These are phyloP conservation scores for Dictyophora rubrovolvata DNA, from an alignment of 768 basidiomycete species.

Conservation along the genomic window DNA sequence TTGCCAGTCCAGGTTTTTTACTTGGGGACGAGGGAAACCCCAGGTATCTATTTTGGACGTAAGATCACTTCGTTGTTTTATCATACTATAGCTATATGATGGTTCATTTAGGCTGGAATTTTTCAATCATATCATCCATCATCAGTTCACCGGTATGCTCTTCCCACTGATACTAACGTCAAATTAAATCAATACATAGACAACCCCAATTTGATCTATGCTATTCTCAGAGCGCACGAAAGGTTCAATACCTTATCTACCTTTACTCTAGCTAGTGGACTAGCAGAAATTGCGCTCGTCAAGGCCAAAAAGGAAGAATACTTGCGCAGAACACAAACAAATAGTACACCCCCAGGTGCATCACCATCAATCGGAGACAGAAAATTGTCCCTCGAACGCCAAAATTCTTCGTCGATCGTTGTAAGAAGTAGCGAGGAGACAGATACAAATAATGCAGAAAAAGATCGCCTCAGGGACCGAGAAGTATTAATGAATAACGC, in stretches of 20 bases:
- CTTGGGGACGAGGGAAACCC: constrained; percentile 94
- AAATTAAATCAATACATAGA: constrained; percentile 36
- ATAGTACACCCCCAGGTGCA: neutral
- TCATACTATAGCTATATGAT: neutral
- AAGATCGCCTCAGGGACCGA: constrained; percentile 5
- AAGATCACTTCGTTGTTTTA: constrained; percentile 16
- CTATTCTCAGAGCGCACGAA: constrained; percentile 73
- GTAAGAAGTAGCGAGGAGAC: neutral
- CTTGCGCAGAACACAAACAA: constrained; percentile 16
- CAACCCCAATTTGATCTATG: constrained; percentile 84
- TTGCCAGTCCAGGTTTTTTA: constrained; percentile 82
- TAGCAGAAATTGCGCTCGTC: constrained; percentile 72
- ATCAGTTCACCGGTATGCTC: constrained; percentile 40
- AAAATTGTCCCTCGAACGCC: neutral
- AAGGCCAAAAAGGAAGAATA: constrained; percentile 68
- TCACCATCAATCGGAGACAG: neutral
- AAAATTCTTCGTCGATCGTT: neutral
- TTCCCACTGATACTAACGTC: constrained; percentile 10
- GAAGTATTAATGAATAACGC: constrained; percentile 13
- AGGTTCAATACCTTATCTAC: constrained; percentile 85
- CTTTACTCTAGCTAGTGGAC: constrained; percentile 77
- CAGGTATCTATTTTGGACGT: constrained; percentile 86
- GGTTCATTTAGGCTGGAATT: constrained; percentile 65
- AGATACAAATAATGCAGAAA: neutral
- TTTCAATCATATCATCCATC: constrained; percentile 76